Conservation (phyloP, 805 yeast genomes). For the Aciculoconidium aculeatum region DNA sequence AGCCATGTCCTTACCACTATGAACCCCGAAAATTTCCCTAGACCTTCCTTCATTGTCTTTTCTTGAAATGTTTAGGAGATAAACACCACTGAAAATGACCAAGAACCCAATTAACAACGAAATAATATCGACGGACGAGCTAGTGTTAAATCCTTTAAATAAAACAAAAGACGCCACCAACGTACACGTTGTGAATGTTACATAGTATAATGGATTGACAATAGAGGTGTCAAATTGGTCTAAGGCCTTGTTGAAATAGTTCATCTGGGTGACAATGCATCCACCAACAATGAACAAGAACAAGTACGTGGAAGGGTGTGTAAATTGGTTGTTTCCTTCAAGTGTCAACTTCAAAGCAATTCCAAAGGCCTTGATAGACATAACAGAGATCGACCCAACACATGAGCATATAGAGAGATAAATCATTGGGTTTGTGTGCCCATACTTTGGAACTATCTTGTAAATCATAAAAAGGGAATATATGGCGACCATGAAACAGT, state of each 20-base stretch:
- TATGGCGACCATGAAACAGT: slow-evolving; percentile 53
- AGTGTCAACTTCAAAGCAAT: slow-evolving; percentile 82
- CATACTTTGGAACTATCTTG: slow-evolving; percentile 75
- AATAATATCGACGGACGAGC: slow-evolving; percentile 72
- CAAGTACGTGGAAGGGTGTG: slow-evolving; percentile 77
- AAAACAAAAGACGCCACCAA: slow-evolving; percentile 79
- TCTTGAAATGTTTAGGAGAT: slow-evolving; percentile 71
- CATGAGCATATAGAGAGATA: slow-evolving; percentile 85
- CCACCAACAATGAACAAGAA: slow-evolving; percentile 72
- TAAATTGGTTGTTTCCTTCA: slow-evolving; percentile 81
- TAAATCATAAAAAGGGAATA: slow-evolving; percentile 78
- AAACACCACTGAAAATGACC: slow-evolving; percentile 84
- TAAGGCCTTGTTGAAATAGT: slow-evolving; percentile 86
- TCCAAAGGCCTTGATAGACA: slow-evolving; percentile 91
- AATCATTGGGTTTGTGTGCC: slow-evolving; percentile 78
- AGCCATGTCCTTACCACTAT: slow-evolving; percentile 44
- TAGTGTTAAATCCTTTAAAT: slow-evolving; percentile 81
- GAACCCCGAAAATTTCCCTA: slow-evolving; percentile 55
- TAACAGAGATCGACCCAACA: slow-evolving; percentile 86
- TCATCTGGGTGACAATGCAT: slow-evolving; percentile 88
- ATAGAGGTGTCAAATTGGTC: slow-evolving; percentile 91
- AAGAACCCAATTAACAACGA: slow-evolving; percentile 81
- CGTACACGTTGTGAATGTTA: slow-evolving; percentile 85
- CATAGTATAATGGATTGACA: slow-evolving; percentile 87
- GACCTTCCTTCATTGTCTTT: slow-evolving; percentile 49